These are phyloP conservation scores for Coriolopsis trogii DNA, from an alignment of 1,284 basidiomycete genomes.

Conservation along the genomic window DNA sequence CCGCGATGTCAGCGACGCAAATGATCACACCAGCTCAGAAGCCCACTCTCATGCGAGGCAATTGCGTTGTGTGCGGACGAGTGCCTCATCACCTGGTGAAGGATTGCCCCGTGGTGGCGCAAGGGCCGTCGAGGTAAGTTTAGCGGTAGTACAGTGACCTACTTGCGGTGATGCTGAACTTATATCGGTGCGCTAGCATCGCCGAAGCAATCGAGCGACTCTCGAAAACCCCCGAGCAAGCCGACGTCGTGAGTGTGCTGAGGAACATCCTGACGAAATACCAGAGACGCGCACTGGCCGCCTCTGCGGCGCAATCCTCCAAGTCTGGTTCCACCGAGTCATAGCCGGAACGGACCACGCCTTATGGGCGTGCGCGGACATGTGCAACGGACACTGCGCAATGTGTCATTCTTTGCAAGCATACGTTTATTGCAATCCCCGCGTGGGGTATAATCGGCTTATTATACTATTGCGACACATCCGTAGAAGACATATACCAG, in stretches of 20 bases:
- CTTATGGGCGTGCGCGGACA: background rate
- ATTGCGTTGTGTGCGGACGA: slow-evolving; percentile 53
- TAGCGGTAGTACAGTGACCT: background rate
- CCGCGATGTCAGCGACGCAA: no score
- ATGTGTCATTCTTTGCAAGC: slow-evolving; percentile 5
- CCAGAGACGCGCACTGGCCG: slow-evolving; percentile 33
- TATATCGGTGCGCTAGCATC: slow-evolving; percentile 4
- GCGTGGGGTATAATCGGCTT: background rate
- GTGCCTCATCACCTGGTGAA: slow-evolving; percentile 48
- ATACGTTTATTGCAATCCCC: background rate
- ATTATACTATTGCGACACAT: background rate
- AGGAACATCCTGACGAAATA: slow-evolving; percentile 47
- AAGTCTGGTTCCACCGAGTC: slow-evolving; percentile 5
- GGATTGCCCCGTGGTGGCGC: slow-evolving; percentile 52
- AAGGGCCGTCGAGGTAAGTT: slow-evolving; percentile 53
- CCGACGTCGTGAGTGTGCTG: slow-evolving; percentile 43
- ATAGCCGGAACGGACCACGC: background rate
- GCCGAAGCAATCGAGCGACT: slow-evolving; percentile 45
- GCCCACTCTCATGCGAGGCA: no score
- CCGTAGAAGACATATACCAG: background rate
- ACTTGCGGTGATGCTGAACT: background rate
- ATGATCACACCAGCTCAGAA: no score
- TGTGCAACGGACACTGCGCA: background rate
- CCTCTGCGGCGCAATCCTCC: background rate
- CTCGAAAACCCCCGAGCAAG: slow-evolving; percentile 43